Base-by-base conservation (phyloP, 2,329 filamentous ascomycete genomes). In the Sporothrix humicola region DNA sequence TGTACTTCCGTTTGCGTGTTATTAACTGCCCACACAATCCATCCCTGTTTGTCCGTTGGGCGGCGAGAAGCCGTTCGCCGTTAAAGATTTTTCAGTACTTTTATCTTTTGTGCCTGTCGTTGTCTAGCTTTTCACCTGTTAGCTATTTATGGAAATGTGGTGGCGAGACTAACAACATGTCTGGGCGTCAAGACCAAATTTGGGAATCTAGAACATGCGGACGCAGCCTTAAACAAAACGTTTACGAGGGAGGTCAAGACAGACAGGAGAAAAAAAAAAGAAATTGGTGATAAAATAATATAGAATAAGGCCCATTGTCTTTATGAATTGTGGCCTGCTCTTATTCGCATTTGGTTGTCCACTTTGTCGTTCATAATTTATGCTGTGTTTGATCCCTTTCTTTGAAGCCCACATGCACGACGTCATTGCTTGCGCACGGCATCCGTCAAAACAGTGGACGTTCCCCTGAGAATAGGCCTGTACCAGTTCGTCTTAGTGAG, bases 91-190 rank as follows among this genome's bases (percentile, higher is more conserved):
- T 63, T 65, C 42, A 46, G 42, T 46, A 46, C 42, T 20, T 13
- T 48, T 46, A 9, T 10, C 2, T 10, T 20, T 48, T 7, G 10
- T 48, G 10, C 17, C 9, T 20, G n/a, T 17, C 9, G 20, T 23
- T 31, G 13, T 31, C 23, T 31, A 23, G 26, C 56, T 37, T 59
- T 59, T 37, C 20, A 26, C 15, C 56, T 59, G 56, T 17, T 20
- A 26, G 42, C 61, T 66, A 66, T 66, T 66, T 66, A 66, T 66
- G 61, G 61, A 66, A 9, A 37, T 66, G 6, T 48, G 61, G 61
- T 66, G 61, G 61, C 61, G 42, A 48, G 42, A 56, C 52, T 23
- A 23, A 4, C 4, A 37, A 37, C 15, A 20, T 48, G 61, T 48
- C 61, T 17, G 42, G 61, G 59, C 31, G 23, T 26, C 17, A 3